phyloP scores from a whole-genome alignment of 768 basidiomycete species.

The Leccinellum albellum region DNA sequence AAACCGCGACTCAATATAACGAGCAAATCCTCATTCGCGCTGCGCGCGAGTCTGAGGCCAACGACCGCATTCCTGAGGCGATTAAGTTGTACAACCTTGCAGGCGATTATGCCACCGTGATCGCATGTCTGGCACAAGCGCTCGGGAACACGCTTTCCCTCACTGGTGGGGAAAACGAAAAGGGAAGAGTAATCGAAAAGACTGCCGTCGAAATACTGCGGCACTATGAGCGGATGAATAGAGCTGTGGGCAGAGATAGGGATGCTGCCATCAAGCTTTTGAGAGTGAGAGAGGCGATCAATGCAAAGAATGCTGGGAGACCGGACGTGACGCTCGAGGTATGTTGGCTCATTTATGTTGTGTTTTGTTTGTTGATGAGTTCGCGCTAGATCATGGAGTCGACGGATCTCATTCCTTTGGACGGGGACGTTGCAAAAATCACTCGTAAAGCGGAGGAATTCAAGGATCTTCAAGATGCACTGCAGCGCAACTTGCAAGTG shows the following conservation, averaged over 20 bases:
- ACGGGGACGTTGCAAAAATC: slow-evolving; percentile 80
- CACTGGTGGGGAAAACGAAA: slow-evolving; percentile 49
- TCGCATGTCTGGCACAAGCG: slow-evolving; percentile 81
- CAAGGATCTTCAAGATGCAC: slow-evolving; percentile 76
- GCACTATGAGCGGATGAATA: slow-evolving; percentile 75
- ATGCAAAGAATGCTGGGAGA: slow-evolving; percentile 66
- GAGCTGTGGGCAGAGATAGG: slow-evolving; percentile 65
- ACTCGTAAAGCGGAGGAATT: slow-evolving; percentile 87
- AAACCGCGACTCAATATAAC: slow-evolving; percentile 65
- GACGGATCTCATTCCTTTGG: slow-evolving; percentile 81
- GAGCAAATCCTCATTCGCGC: slow-evolving; percentile 80
- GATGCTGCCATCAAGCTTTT: slow-evolving; percentile 74
- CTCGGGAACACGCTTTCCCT: slow-evolving; percentile 79
- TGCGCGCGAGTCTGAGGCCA: slow-evolving; percentile 76
- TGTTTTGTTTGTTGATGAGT: background rate
- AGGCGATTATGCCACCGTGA: slow-evolving; percentile 83
- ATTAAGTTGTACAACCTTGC: slow-evolving; percentile 96
- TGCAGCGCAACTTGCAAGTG: slow-evolving; percentile 85
- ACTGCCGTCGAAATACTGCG: slow-evolving; percentile 76
- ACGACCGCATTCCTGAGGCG: slow-evolving; percentile 82
- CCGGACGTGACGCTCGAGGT: slow-evolving; percentile 83
- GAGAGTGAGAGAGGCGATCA: slow-evolving; percentile 76
- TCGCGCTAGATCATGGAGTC: slow-evolving; percentile 72
- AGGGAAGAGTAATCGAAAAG: slow-evolving; percentile 62
- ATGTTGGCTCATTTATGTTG: slow-evolving; percentile 23